A percentile compares a stretch with the other conserved stretches of the same genome.
Evolutionary conservation across 345 rosid species (phyloP).

Genomic region (Eucalyptus melliodora): DNA sequence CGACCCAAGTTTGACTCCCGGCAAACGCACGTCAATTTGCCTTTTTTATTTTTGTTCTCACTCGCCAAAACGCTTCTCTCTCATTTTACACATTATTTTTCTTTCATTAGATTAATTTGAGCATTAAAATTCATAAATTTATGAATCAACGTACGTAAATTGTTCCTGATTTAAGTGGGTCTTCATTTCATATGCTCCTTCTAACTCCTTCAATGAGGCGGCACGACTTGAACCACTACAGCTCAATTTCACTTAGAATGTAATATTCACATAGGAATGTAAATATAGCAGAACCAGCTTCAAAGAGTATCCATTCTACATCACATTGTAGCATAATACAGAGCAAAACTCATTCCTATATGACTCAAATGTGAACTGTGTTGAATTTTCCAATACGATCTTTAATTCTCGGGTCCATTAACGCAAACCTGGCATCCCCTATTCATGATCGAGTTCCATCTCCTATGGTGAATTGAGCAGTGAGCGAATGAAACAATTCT

Average conservation of each 20-base stretch:
- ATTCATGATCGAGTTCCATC: background rate
- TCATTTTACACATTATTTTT: no score
- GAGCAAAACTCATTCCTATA: background rate
- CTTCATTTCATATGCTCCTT: background rate
- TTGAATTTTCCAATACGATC: background rate
- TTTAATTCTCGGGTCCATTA: background rate
- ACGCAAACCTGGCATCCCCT: background rate
- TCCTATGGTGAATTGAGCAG: background rate
- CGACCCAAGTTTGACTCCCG: conserved; percentile 77
- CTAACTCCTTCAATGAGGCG: no score
- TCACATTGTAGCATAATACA: background rate
- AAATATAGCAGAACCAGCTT: background rate
- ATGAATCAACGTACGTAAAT: no score
- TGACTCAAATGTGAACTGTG: background rate
- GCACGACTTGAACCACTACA: no score
- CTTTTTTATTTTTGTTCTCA: background rate
- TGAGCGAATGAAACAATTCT: no score
- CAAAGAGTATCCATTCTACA: background rate
- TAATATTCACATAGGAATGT: background rate
- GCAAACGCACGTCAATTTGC: conserved; percentile 31
- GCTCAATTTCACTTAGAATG: no score
- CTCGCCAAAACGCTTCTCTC: no score
- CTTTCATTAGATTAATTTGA: no score
- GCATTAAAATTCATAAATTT: no score
- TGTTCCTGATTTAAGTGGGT: no score